Percentiles rank a stretch among this genome's conserved stretches.
Evolutionary conservation across 2,329 filamentous ascomycete species (phyloP).

Genomic region (Alternaria consortialis): DNA sequence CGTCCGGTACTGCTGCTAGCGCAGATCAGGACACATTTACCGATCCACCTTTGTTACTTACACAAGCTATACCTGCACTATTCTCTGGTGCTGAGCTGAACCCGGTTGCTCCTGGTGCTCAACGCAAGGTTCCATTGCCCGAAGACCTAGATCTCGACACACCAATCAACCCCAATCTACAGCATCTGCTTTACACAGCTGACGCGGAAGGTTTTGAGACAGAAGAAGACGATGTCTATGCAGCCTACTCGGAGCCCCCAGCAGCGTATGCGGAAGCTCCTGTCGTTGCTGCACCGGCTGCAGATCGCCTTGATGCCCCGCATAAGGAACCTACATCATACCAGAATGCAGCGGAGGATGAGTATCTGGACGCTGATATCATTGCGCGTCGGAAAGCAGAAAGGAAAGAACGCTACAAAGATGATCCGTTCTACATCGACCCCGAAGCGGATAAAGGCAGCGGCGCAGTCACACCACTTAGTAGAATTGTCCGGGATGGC

Average conservation of each 20-base stretch:
- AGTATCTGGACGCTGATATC: constrained; percentile 76
- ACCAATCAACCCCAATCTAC: constrained; percentile 80
- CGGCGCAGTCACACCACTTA: constrained; percentile 77
- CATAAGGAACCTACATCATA: constrained; percentile 53
- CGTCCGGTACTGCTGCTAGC: constrained; percentile 68
- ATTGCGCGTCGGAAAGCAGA: constrained; percentile 78
- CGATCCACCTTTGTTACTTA: constrained; percentile 83
- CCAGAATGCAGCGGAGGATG: constrained; percentile 56
- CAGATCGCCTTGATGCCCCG: constrained; percentile 54
- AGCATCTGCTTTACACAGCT: constrained; percentile 67
- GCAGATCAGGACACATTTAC: constrained; percentile 71
- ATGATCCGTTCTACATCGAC: constrained; percentile 95
- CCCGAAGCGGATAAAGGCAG: constrained; percentile 59
- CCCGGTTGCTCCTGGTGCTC: constrained; percentile 83
- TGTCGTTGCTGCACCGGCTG: constrained; percentile 47
- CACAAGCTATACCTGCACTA: constrained; percentile 87
- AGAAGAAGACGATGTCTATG: constrained; percentile 56
- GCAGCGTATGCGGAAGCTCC: constrained; percentile 31
- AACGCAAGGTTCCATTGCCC: constrained; percentile 84
- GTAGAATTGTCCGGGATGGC: constrained; percentile 72
- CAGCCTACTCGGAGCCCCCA: constrained; percentile 57
- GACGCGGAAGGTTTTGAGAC: constrained; percentile 56
- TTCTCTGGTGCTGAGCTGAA: constrained; percentile 90
- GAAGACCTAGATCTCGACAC: constrained; percentile 79
- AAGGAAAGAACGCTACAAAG: constrained; percentile 80